Evolutionary conservation across 2,329 filamentous ascomycete species (phyloP), one percentile per base, ranked within the genome.

Genomic region (Xylaria sp.): DNA sequence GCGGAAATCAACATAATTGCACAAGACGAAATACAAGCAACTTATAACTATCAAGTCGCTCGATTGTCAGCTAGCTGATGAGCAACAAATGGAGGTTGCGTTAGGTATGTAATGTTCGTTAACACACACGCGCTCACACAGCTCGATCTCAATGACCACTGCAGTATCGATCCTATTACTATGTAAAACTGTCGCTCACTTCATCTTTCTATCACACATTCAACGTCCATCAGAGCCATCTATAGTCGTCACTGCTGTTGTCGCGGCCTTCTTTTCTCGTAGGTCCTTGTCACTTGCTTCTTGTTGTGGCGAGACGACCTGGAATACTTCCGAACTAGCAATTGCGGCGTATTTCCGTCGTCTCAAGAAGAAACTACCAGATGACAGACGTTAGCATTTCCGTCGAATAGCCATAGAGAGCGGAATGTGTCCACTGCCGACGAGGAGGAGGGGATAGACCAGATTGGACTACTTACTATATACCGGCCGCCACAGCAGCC

Each of bases 381-480:
- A 31, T 6, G 8, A 23, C 8, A 20, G 33, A 28, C 13, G 46
- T 75, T 71, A 75, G 71, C 23, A 28, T 15, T 13, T 33, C 23
- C 7, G 23, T 8, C 15, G 10, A 23, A 33, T n/a, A 23, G n/a
- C 12, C 12, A 13, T 28, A 25, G 6, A 39, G 9, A 55, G 28
- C 23, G 7, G 10, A 20, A 12, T 2, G 13, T 31, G 20, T 10
- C 18, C 36, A 2, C 9, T 18, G 7, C 13, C 15, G 51, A 18
- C n/a, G 25, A 28, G 18, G 12, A 25, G 13, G 31, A 6, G n/a
- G 13, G 31, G 1, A 6, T 10, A 15, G 25, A 3, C 8, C 36
- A 39, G 52, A n/a, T 39, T 41, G 28, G 39, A 5, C 28, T 9
- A 78, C 80, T 77, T 74, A 82, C 81, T 78, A 74, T 64, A 78